phyloP scores from a whole-genome alignment of 768 basidiomycete species.

The Mycena rebaudengoi region DNA sequence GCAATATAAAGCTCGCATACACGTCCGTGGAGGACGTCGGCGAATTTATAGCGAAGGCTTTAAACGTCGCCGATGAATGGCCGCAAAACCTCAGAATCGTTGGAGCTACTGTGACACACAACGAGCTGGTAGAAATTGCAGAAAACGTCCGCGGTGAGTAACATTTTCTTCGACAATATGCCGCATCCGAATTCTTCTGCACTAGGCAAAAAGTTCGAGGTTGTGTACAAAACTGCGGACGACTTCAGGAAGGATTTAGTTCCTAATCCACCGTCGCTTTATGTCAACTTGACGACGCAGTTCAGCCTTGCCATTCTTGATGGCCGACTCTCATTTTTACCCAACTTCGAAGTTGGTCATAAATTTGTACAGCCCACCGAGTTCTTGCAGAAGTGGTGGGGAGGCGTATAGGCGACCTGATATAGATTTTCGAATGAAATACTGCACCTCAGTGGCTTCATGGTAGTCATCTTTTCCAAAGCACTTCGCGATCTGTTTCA shows the following conservation, averaged over 20 bases:
- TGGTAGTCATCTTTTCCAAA: too few species aligned
- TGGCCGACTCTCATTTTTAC: not conserved
- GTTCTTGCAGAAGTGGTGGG: not conserved
- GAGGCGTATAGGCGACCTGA: not conserved
- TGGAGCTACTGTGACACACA: not conserved
- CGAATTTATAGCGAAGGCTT: not conserved
- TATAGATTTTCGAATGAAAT: too few species aligned
- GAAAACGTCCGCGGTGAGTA: constrained; percentile 1
- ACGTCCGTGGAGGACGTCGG: constrained; percentile 3
- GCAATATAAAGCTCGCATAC: not conserved
- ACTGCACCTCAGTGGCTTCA: too few species aligned
- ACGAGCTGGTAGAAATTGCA: not conserved
- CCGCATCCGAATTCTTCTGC: not conserved
- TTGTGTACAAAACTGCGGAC: not conserved
- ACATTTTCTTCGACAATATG: not conserved
- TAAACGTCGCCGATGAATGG: not conserved
- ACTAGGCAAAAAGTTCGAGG: not conserved
- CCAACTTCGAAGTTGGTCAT: not conserved
- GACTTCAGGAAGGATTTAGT: not conserved
- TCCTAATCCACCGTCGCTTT: not conserved
- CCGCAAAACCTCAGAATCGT: not conserved
- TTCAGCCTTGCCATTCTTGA: constrained; percentile 7
- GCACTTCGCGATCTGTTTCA: too few species aligned
- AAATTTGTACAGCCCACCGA: not conserved
- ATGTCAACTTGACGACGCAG: not conserved